A percentile compares a stretch with the other conserved stretches of the same genome.
Conservation (phyloP, 1,139 yeast species). For the Suhomyces ambrosiae region DNA sequence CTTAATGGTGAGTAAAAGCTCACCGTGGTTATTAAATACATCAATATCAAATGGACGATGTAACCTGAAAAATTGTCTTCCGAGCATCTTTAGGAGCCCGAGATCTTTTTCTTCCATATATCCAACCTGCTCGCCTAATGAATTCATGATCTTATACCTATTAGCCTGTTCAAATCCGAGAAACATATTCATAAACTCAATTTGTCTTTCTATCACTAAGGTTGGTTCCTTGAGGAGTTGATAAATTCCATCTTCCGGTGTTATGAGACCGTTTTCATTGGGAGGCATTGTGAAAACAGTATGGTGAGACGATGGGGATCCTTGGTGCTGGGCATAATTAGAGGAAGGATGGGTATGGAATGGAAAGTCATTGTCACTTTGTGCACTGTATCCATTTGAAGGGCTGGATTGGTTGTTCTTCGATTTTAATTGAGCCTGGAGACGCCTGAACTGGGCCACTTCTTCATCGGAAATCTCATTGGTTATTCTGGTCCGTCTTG, state of each 20-base stretch:
- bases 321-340: slow-evolving; percentile 19
- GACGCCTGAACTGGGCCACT: slow-evolving; percentile 24
- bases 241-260: slow-evolving; percentile 57
- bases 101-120: slow-evolving; percentile 79
- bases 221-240: slow-evolving; percentile 73
- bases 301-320: slow-evolving; percentile 30
- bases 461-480: slow-evolving; percentile 45
- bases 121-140: slow-evolving; percentile 74
- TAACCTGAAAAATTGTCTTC: slow-evolving; percentile 78
- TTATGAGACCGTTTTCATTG: slow-evolving; percentile 50
- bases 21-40: slow-evolving; percentile 72
- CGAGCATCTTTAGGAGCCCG: slow-evolving; percentile 66
- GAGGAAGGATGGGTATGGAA: slow-evolving; percentile 35
- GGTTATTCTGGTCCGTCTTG: slow-evolving; percentile 32
- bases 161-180: slow-evolving; percentile 93
- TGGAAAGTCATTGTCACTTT: slow-evolving; percentile 28
- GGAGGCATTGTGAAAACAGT: slow-evolving; percentile 40
- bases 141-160: slow-evolving; percentile 71
- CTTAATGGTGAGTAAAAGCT: slow-evolving; percentile 65
- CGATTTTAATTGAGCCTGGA: too few relatives aligned
- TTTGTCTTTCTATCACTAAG: slow-evolving; percentile 79
- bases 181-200: slow-evolving; percentile 84
- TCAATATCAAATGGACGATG: slow-evolving; percentile 88
- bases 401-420: too few relatives aligned
- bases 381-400: too few relatives aligned